phyloP scores from a whole-genome alignment of 768 basidiomycete species.

The Serendipita vermifera region DNA sequence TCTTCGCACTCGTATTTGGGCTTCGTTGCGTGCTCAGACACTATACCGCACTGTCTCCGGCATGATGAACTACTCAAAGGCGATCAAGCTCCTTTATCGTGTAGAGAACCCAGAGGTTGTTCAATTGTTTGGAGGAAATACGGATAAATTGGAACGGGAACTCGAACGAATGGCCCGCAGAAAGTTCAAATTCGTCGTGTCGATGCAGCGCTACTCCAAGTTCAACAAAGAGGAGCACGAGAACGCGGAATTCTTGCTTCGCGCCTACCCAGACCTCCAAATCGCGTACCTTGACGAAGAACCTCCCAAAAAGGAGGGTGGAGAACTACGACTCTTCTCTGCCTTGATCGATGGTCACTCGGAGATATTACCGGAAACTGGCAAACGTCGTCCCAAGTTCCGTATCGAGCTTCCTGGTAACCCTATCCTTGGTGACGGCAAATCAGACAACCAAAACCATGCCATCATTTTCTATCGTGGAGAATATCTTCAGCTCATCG shows the following conservation, averaged over 20 bases:
- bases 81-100: conserved; percentile 97
- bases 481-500: conserved; percentile 97
- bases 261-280: conserved; percentile 96
- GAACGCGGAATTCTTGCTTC: conserved; percentile 93
- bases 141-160: conserved; percentile 90
- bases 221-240: conserved; percentile 99
- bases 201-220: conserved; percentile 98
- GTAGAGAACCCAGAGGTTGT: conserved; percentile 99
- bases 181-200: conserved; percentile 98
- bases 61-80: conserved; percentile 99
- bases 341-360: conserved; percentile 96
- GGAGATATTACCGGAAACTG: conserved; percentile 82
- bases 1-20: conserved; percentile 97
- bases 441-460: conserved; percentile 99
- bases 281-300: conserved; percentile 99
- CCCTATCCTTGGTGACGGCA: conserved; percentile 97
- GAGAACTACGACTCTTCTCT: conserved; percentile 90
- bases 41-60: conserved; percentile 97
- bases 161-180: conserved; percentile 94
- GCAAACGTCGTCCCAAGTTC: conserved; percentile 89
- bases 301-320: conserved; percentile 82
- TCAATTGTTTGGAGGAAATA: conserved; percentile 93
- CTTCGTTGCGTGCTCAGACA: conserved; percentile 94
- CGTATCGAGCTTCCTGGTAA: conserved; percentile 97
- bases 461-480: conserved; percentile 99